These are phyloP conservation scores for Aspergillus mulundensis DNA, from an alignment of 495 filamentous ascomycete species.

Conservation along the genomic window DNA sequence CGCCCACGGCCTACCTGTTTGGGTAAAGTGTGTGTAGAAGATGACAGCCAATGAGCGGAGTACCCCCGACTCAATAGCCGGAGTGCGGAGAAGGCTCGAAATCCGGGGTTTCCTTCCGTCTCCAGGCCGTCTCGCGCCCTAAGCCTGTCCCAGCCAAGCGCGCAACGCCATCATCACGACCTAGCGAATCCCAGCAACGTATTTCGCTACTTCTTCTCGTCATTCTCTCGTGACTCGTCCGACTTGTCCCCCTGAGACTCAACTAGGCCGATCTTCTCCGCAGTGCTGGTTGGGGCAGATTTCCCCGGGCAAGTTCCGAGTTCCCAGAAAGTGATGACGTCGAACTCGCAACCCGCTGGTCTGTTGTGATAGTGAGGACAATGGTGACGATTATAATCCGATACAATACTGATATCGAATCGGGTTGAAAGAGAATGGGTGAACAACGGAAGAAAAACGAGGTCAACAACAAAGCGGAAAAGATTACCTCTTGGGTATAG, in stretches of 20 bases:
- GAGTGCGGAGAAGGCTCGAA: slow-evolving; percentile 5
- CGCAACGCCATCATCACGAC: not conserved
- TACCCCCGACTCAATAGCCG: slow-evolving; percentile 4
- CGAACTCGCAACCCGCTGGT: not conserved
- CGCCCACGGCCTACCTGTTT: not conserved
- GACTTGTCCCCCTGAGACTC: not conserved
- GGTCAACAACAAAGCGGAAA: not conserved
- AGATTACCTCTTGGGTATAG: not conserved
- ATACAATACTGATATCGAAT: not conserved
- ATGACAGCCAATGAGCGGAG: slow-evolving; percentile 1
- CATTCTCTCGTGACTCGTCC: not conserved
- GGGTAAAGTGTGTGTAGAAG: not conserved
- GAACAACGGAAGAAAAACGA: not conserved
- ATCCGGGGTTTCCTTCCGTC: slow-evolving; percentile 6
- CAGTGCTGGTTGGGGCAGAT: not conserved
- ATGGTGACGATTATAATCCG: not conserved
- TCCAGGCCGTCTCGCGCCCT: not conserved
- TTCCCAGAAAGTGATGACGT: not conserved
- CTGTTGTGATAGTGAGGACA: not conserved
- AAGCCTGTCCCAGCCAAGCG: not conserved
- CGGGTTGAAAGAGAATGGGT: not conserved
- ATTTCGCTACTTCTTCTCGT: not conserved
- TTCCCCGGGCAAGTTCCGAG: not conserved
- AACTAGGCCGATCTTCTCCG: not conserved
- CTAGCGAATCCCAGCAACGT: not conserved